A percentile compares a stretch with the other conserved stretches of the same genome.
phyloP scores from a whole-genome alignment of 2,329 filamentous ascomycete genomes.

The Neoscytalidium dimidiatum region DNA sequence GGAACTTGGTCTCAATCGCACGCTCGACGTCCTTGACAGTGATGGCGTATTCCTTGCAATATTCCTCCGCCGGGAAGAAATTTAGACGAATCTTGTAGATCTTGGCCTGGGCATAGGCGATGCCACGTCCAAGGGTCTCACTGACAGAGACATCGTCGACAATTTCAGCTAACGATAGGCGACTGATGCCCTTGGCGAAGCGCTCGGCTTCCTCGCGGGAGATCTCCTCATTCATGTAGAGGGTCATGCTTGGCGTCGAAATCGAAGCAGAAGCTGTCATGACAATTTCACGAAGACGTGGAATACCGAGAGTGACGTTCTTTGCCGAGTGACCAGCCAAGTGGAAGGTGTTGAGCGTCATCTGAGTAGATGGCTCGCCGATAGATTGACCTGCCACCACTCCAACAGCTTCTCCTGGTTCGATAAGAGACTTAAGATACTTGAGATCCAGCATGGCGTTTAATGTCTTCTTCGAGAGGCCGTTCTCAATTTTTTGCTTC shows the following conservation, averaged over 20 bases:
- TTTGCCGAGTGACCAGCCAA: slow-evolving; percentile 97
- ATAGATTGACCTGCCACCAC: slow-evolving; percentile 96
- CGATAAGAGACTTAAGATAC: slow-evolving; percentile 87
- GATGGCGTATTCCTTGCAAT: slow-evolving; percentile 83
- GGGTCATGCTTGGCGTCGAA: slow-evolving; percentile 86
- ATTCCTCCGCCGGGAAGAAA: slow-evolving; percentile 84
- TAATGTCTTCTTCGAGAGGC: slow-evolving; percentile 68
- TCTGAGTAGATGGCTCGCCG: slow-evolving; percentile 96
- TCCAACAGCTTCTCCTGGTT: slow-evolving; percentile 94
- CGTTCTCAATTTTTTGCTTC: slow-evolving; percentile 51
- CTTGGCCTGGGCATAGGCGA: slow-evolving; percentile 71
- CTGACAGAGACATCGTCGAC: slow-evolving; percentile 78
- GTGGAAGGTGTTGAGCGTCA: slow-evolving; percentile 99
- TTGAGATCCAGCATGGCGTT: slow-evolving; percentile 86
- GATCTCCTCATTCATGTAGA: slow-evolving; percentile 74
- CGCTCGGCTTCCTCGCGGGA: slow-evolving; percentile 67
- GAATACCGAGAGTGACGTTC: slow-evolving; percentile 98
- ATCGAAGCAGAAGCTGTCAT: slow-evolving; percentile 94
- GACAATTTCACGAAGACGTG: slow-evolving; percentile 92
- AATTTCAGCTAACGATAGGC: slow-evolving; percentile 79
- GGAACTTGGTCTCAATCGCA: slow-evolving; percentile 78
- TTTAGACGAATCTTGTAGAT: slow-evolving; percentile 79
- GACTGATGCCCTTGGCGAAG: slow-evolving; percentile 91
- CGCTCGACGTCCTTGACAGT: slow-evolving; percentile 72
- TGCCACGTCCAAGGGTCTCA: slow-evolving; percentile 75